Evolutionary conservation across 306 rosid species (phyloP).

Genomic region (Chamaecrista fasciculata): DNA sequence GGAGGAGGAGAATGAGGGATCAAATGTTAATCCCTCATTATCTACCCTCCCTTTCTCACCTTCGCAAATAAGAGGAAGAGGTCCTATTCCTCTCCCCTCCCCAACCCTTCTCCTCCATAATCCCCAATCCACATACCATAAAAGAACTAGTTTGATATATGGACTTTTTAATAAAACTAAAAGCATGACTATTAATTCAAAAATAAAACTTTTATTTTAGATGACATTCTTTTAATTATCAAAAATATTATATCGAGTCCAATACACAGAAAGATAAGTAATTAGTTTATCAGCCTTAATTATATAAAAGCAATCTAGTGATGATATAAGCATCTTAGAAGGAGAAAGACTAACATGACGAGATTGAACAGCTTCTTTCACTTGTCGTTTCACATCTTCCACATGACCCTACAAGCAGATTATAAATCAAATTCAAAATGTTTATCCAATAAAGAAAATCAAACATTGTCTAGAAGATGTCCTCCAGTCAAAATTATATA

Average conservation of each 20-base stretch:
- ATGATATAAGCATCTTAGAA: conserved; percentile 9
- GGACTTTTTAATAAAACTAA: too few relatives aligned
- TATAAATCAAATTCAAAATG: conserved; percentile 23
- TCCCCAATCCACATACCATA: too few relatives aligned
- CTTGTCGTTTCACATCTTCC: conserved; percentile 87
- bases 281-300: too few relatives aligned
- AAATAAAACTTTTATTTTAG: conserved; percentile 10
- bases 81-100: too few relatives aligned
- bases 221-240: conserved; percentile 15
- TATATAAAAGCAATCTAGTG: neutral
- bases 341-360: conserved; percentile 77
- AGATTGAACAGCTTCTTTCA: conserved; percentile 89
- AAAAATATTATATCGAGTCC: neutral
- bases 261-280: neutral
- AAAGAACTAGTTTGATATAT: too few relatives aligned
- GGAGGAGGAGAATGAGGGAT: too few relatives aligned
- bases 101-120: too few relatives aligned
- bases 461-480: neutral
- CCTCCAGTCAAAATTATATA: conserved; percentile 3
- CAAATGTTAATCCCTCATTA: too few relatives aligned
- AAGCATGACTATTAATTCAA: neutral
- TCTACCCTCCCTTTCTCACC: too few relatives aligned
- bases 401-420: conserved; percentile 70
- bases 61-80: too few relatives aligned
- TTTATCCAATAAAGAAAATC: neutral